phyloP scores from a whole-genome alignment of 1,139 yeast species.

The Geotrichum citri-aurantii region DNA sequence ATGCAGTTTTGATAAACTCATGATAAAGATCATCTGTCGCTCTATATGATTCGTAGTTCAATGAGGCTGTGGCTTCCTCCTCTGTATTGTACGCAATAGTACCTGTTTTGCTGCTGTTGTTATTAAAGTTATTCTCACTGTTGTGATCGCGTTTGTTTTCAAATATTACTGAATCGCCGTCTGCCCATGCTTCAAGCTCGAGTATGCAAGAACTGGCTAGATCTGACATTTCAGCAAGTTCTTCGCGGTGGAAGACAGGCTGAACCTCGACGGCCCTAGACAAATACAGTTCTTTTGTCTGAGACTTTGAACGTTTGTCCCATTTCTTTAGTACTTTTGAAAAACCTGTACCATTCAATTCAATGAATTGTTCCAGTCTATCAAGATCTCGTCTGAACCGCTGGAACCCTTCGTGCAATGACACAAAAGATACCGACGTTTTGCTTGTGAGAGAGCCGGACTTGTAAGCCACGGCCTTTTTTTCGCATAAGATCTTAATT shows the following conservation, averaged over 20 bases:
- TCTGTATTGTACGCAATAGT: slow-evolving; percentile 1
- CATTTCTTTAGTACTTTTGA: slow-evolving; percentile 92
- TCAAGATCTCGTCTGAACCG: slow-evolving; percentile 84
- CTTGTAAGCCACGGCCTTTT: slow-evolving; percentile 54
- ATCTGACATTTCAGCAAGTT: slow-evolving; percentile 80
- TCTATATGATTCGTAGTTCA: background rate
- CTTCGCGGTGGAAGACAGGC: slow-evolving; percentile 90
- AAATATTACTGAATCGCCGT: slow-evolving; percentile 52
- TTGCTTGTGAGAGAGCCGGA: slow-evolving; percentile 41
- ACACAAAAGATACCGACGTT: slow-evolving; percentile 54
- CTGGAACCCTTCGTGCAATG: slow-evolving; percentile 80
- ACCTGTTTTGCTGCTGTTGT: background rate
- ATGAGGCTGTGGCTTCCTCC: background rate
- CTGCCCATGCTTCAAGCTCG: slow-evolving; percentile 80
- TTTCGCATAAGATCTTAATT: slow-evolving; percentile 67
- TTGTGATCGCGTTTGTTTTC: slow-evolving; percentile 25
- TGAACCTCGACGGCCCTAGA: slow-evolving; percentile 93
- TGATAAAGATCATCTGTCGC: slow-evolving; percentile 54
- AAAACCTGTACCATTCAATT: slow-evolving; percentile 90
- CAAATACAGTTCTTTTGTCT: slow-evolving; percentile 84
- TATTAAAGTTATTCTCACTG: background rate
- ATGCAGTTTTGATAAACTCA: slow-evolving; percentile 58
- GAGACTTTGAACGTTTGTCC: slow-evolving; percentile 95
- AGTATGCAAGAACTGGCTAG: slow-evolving; percentile 67
- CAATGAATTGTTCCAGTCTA: slow-evolving; percentile 85